A percentile compares a stretch with the other conserved stretches of the same genome.
Evolutionary conservation across 495 filamentous ascomycete species (phyloP).

Genomic region (Penicillium steckii): DNA sequence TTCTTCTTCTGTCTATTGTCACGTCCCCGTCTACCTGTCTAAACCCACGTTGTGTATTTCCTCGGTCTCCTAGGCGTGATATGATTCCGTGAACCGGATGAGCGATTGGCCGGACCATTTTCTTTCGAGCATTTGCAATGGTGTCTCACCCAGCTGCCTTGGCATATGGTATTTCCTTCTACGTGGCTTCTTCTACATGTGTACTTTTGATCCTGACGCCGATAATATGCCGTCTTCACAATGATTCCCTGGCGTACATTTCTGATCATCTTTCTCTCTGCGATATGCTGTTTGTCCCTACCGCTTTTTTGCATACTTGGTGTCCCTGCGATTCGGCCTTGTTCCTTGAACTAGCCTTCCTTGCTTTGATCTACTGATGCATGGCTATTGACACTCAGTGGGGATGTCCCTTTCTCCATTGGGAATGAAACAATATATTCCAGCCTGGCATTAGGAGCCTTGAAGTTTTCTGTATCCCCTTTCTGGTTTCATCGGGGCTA

Average conservation of each 20-base stretch:
- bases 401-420: not conserved
- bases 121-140: conserved; percentile 44
- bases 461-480: not conserved
- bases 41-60: conserved; percentile 17
- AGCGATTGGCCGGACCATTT: conserved; percentile 40
- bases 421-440: not conserved
- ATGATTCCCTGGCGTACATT: conserved; percentile 29
- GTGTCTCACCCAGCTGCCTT: conserved; percentile 34
- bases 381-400: not conserved
- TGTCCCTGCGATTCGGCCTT: conserved; percentile 8
- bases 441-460: not conserved
- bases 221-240: conserved; percentile 25
- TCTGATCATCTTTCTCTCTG: conserved; percentile 16
- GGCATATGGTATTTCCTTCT: conserved; percentile 38
- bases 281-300: conserved; percentile 7
- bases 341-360: not conserved
- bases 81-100: conserved; percentile 44
- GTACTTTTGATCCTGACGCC: conserved; percentile 25
- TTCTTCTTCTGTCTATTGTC: conserved; percentile 14
- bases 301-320: conserved; percentile 13
- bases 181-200: conserved; percentile 30
- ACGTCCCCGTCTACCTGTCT: not conserved
- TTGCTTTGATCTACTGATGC: not conserved
- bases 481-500: not conserved
- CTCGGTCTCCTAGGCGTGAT: conserved; percentile 23